phyloP scores from a whole-genome alignment of 1,139 yeast species.

The Trichomonascaceae sp. region DNA sequence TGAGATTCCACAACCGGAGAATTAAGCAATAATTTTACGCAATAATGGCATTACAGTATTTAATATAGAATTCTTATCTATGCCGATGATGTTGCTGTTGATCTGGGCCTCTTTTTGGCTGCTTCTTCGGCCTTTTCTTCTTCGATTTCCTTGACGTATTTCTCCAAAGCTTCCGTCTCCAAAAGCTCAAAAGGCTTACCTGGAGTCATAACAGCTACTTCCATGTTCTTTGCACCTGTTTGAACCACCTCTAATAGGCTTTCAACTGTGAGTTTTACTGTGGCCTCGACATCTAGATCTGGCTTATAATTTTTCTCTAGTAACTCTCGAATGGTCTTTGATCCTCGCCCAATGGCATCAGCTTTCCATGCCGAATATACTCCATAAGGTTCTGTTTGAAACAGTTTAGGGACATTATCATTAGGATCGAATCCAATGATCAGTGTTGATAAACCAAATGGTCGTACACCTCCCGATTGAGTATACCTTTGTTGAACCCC shows the following conservation, averaged over 20 bases:
- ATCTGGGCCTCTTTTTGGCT: constrained; percentile 52
- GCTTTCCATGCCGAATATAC: constrained; percentile 99
- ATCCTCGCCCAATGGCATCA: constrained; percentile 91
- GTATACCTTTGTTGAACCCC: constrained; percentile 97
- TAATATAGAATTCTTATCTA: not conserved
- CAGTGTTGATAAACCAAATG: constrained; percentile 89
- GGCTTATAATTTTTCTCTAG: constrained; percentile 85
- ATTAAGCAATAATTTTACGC: too few species aligned
- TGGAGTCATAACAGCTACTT: constrained; percentile 80
- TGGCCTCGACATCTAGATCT: constrained; percentile 63
- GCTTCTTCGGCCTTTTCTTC: constrained; percentile 88
- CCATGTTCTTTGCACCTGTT: constrained; percentile 95
- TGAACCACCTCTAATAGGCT: constrained; percentile 93
- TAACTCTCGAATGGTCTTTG: constrained; percentile 92
- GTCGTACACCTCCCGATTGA: constrained; percentile 97
- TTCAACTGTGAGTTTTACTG: constrained; percentile 77
- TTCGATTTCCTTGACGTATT: constrained; percentile 77
- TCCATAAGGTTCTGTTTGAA: constrained; percentile 97
- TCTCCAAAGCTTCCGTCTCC: constrained; percentile 66
- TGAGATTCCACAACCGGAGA: too few species aligned
- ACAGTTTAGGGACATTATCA: constrained; percentile 73
- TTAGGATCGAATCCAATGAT: constrained; percentile 93
- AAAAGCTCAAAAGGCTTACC: constrained; percentile 39
- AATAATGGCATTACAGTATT: too few species aligned
- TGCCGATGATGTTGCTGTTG: constrained; percentile 1